These are phyloP conservation scores for Pseudopediastrum boryanum DNA, from an alignment of 139 green algal species.

Conservation along the genomic window DNA sequence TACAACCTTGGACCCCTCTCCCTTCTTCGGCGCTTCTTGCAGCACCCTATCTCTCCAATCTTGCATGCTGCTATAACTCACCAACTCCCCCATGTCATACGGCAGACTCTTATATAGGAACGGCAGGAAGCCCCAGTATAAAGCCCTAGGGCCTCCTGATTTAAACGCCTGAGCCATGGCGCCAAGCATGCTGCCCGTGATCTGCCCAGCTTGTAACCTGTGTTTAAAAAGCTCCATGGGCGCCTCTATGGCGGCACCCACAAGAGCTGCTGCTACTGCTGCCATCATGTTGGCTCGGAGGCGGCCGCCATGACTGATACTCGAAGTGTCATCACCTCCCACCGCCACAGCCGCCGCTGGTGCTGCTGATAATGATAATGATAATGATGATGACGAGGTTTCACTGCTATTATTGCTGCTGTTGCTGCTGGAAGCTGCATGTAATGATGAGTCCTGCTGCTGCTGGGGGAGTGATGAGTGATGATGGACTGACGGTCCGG, in stretches of 20 bases:
- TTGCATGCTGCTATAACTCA: constrained; percentile 43
- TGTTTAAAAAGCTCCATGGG: constrained; percentile 77
- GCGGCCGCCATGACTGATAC: constrained; percentile 30
- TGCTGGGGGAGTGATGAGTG: too few species aligned
- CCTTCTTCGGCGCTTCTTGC: constrained; percentile 28
- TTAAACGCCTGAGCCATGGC: constrained; percentile 35
- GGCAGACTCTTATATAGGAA: constrained; percentile 67
- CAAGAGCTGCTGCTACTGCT: constrained; percentile 42
- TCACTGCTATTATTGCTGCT: not conserved
- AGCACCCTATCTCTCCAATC: constrained; percentile 10
- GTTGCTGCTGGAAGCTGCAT: not conserved
- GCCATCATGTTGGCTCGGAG: constrained; percentile 48
- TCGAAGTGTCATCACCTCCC: constrained; percentile 24
- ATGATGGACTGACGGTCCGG: too few species aligned
- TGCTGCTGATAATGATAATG: constrained; percentile 20
- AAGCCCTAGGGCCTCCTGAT: constrained; percentile 31
- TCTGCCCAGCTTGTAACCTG: constrained; percentile 44
- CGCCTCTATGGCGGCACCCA: constrained; percentile 59
- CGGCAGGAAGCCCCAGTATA: constrained; percentile 52
- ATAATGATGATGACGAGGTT: not conserved
- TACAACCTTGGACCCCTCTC: not conserved
- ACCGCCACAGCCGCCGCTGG: constrained; percentile 28
- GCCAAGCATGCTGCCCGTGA: constrained; percentile 42
- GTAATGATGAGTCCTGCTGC: not conserved
- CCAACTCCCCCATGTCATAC: constrained; percentile 56